Base-by-base conservation (phyloP, 495 filamentous ascomycete genomes). In the Clavariopsis aquatica region DNA sequence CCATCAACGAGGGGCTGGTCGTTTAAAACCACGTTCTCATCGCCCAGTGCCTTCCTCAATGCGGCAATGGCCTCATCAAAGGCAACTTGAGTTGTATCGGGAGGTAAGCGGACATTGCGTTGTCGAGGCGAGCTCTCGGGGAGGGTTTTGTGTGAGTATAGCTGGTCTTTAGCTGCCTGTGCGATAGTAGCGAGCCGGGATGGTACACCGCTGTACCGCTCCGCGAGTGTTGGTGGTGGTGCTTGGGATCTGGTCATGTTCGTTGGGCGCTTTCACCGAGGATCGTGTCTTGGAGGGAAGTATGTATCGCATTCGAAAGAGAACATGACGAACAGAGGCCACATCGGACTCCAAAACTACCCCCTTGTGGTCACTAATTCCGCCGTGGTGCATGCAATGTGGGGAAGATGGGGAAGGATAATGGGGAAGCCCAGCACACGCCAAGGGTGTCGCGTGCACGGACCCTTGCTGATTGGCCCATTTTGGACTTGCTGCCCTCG, bases 1-100 rank as follows among this genome's bases (percentile, higher is more conserved):
- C 79, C 80, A 73, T 83, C 80, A 79, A 71, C 26, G 74, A 66
- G 56, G 12, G 63, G 76, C 60, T 80, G 77, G 52, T 82, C 77
- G 60, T 82, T 81, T 24, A 79, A 62, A 49, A 78, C 79, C n/a
- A 82, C 78, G 60, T 80, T 68, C 20, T 74, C 74, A 5, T 46
- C 27, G 29, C 78, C 78, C 3, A 83, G 54, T 29, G 74, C 55
- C 41, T 72, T 69, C 15, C 61, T 64, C 45, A 82, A 72, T 12
- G 76, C 79, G 3, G 45, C 60, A 15, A 82, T 69, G 0, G 79
- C 79, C 29, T 63, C 57, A 54, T 74, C 52, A 63, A 82, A 82
- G 0, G 60, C 69, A 12, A 76, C 73, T 20, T 73, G 66, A 27
- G 74, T 77, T 27, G 77, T 72, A 31, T 76, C 75, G 5, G 72